Evolutionary conservation across 352 stramenopile species (phyloP).

Genomic region (Globisporangium rhizosaccharum): DNA sequence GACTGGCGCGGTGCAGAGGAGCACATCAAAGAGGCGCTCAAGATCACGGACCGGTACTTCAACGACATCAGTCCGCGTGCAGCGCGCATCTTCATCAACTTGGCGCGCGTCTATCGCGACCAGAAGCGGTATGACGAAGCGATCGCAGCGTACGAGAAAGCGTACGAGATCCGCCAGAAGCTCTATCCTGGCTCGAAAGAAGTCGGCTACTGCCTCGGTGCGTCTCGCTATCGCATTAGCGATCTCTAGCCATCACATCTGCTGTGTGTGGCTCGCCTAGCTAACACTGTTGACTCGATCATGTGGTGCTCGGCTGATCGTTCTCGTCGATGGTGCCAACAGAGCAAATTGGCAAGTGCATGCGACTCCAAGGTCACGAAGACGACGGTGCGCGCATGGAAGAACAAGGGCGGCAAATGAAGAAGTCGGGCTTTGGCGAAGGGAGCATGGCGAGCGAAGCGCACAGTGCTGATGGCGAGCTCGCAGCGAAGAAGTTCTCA

Average conservation of each 20-base stretch:
- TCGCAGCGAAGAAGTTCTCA: conserved; percentile 11
- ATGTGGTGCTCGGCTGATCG: background rate
- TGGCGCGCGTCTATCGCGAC: conserved; percentile 71
- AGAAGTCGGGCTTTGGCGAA: conserved; percentile 43
- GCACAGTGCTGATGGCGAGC: conserved; percentile 4
- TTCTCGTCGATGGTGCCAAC: background rate
- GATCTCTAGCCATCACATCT: too few species aligned
- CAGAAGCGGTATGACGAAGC: conserved; percentile 72
- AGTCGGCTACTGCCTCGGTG: conserved; percentile 74
- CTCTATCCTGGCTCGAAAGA: conserved; percentile 70
- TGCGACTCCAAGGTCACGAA: conserved; percentile 46
- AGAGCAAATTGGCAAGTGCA: conserved; percentile 84
- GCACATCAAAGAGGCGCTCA: conserved; percentile 70
- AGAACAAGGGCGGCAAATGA: conserved; percentile 54
- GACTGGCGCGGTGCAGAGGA: conserved; percentile 61
- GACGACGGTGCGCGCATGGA: conserved; percentile 56
- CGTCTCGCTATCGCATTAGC: conserved; percentile 1
- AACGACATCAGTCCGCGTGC: conserved; percentile 68
- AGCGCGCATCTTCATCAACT: conserved; percentile 71
- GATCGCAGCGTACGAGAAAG: conserved; percentile 59
- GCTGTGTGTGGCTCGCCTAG: background rate
- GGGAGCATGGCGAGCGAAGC: conserved; percentile 6
- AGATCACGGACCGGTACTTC: conserved; percentile 76
- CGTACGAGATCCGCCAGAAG: conserved; percentile 65
- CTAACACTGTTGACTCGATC: background rate